Conservation (phyloP, 208 protist species). For the Herpetomonas tarakana region DNA sequence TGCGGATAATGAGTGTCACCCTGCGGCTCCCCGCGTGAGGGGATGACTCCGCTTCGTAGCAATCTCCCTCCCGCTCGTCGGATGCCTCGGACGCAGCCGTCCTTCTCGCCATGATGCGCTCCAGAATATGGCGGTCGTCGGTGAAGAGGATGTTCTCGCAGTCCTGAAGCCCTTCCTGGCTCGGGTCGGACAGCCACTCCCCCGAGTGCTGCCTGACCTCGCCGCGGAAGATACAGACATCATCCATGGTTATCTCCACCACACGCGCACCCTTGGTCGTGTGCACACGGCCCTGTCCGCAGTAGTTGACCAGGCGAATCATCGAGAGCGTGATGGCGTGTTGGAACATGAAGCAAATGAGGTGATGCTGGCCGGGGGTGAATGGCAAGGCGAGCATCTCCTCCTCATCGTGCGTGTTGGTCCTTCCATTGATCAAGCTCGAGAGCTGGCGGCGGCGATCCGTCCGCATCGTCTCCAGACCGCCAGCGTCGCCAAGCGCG, state of each 20-base stretch:
- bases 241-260: slow-evolving; percentile 81
- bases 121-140: slow-evolving; percentile 32
- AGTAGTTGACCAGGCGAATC: slow-evolving; percentile 91
- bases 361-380: slow-evolving; percentile 49
- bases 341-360: slow-evolving; percentile 68
- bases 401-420: slow-evolving; percentile 83
- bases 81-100: too few species aligned
- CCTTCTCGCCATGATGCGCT: slow-evolving; percentile 26
- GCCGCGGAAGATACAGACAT: slow-evolving; percentile 71
- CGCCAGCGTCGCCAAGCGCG: not conserved
- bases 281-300: slow-evolving; percentile 86
- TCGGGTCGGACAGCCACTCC: slow-evolving; percentile 16
- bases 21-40: too few species aligned
- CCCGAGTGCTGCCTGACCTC: slow-evolving; percentile 61
- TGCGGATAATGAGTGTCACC: too few species aligned
- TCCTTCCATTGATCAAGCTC: slow-evolving; percentile 71
- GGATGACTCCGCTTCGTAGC: too few species aligned
- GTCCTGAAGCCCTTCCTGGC: slow-evolving; percentile 32
- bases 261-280: slow-evolving; percentile 74
- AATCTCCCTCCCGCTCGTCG: too few species aligned
- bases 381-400: slow-evolving; percentile 87
- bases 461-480: slow-evolving; percentile 9
- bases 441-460: slow-evolving; percentile 44
- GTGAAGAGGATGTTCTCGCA: slow-evolving; percentile 81
- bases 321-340: slow-evolving; percentile 53